Percentiles rank a stretch among this genome's conserved stretches.
These are phyloP conservation scores for Pseudonectria buxi DNA, from an alignment of 2,329 filamentous ascomycete genomes.

Conservation along the genomic window DNA sequence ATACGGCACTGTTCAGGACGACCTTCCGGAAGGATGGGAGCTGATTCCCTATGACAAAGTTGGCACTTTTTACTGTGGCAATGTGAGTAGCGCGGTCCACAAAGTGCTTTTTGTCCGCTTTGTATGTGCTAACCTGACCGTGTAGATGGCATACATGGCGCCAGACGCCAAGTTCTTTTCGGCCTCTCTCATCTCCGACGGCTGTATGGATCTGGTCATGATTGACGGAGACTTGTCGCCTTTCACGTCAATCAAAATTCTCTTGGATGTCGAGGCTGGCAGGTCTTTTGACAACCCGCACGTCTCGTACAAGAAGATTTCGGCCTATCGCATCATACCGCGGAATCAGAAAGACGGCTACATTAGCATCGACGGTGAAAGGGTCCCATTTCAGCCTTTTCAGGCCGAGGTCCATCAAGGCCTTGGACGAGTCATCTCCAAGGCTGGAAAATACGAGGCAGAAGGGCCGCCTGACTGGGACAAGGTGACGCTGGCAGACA, in stretches of 20 bases:
- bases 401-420: constrained; percentile 83
- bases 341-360: constrained; percentile 65
- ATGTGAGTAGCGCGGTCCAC: constrained; percentile 44
- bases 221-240: constrained; percentile 70
- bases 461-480: constrained; percentile 49
- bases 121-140: no score
- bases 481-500: constrained; percentile 26
- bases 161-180: constrained; percentile 83
- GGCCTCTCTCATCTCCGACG: constrained; percentile 74
- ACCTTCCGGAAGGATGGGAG: constrained; percentile 72
- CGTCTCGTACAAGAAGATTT: constrained; percentile 76
- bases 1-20: constrained; percentile 74
- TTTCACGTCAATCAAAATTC: constrained; percentile 58
- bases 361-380: constrained; percentile 92
- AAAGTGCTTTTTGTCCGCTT: neutral
- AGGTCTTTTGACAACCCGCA: constrained; percentile 73
- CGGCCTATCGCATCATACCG: constrained; percentile 80
- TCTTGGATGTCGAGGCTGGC: constrained; percentile 65
- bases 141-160: constrained; percentile 82
- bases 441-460: constrained; percentile 65
- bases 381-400: constrained; percentile 78
- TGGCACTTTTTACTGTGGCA: constrained; percentile 90
- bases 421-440: constrained; percentile 78
- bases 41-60: constrained; percentile 67
- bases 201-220: constrained; percentile 75